phyloP scores from a whole-genome alignment of 192 early-diverging fungal species.

The Backusella tarrabulga region DNA sequence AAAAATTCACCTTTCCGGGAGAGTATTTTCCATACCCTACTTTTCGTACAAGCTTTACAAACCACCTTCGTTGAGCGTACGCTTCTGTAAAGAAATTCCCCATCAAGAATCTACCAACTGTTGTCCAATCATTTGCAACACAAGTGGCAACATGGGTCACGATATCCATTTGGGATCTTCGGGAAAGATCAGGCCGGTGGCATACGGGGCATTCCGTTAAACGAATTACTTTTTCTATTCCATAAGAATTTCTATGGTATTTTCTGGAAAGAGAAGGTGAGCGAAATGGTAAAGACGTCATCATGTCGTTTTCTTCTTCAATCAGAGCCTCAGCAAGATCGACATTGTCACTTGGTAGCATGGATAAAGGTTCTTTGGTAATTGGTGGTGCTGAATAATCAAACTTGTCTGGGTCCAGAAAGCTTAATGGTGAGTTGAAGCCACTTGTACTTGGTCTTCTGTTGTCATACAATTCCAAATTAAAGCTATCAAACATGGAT shows the following conservation, averaged over 20 bases:
- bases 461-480: not conserved
- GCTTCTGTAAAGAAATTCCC: constrained; percentile 78
- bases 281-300: not conserved
- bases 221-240: constrained; percentile 58
- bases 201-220: constrained; percentile 74
- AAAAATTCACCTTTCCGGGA: constrained; percentile 19
- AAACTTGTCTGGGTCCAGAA: not conserved
- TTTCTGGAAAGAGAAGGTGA: not conserved
- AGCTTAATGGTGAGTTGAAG: not conserved
- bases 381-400: not conserved
- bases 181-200: constrained; percentile 47
- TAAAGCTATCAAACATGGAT: not conserved
- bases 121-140: constrained; percentile 64
- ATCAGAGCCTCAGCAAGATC: constrained; percentile 20
- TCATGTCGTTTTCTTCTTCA: not conserved
- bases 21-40: constrained; percentile 48
- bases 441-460: not conserved
- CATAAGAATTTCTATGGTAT: not conserved
- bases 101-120: constrained; percentile 68
- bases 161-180: constrained; percentile 61
- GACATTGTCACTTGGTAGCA: constrained; percentile 3
- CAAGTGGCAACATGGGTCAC: constrained; percentile 77
- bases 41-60: constrained; percentile 38
- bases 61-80: constrained; percentile 63
- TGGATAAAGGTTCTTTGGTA: not conserved